These are phyloP conservation scores for Trichoderma sp. DNA, from an alignment of 2,329 filamentous ascomycete genomes.

Conservation along the genomic window DNA sequence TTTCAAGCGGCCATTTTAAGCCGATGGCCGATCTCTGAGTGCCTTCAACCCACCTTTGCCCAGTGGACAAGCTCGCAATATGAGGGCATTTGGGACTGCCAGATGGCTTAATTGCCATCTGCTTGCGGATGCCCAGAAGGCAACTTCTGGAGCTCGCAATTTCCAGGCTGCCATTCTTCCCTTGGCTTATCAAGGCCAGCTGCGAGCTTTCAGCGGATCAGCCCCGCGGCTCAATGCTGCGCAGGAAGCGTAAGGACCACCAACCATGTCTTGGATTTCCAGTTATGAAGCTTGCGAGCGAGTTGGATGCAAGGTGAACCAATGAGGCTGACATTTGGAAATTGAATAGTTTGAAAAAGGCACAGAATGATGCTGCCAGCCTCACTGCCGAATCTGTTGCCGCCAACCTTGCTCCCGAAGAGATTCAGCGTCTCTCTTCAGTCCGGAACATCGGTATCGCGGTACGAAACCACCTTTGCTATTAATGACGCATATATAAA, in stretches of 20 bases:
- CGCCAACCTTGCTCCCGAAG: constrained; percentile 75
- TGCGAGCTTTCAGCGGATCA: constrained; percentile 37
- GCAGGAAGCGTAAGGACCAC: constrained; percentile 41
- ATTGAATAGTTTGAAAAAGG: constrained; percentile 45
- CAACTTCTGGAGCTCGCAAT: constrained; percentile 29
- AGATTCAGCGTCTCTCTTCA: constrained; percentile 72
- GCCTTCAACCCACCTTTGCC: constrained; percentile 18
- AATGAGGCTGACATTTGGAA: not conserved
- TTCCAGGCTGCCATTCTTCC: constrained; percentile 29
- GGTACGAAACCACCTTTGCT: constrained; percentile 45
- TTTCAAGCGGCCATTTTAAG: constrained; percentile 21
- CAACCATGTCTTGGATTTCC: not conserved
- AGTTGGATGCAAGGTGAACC: not conserved
- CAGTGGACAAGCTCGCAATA: constrained; percentile 28
- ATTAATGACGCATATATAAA: not conserved
- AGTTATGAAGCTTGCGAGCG: not conserved
- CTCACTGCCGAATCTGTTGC: constrained; percentile 63
- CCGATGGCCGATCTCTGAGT: constrained; percentile 12
- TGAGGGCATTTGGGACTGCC: constrained; percentile 41
- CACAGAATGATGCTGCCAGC: constrained; percentile 51
- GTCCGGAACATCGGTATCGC: constrained; percentile 98
- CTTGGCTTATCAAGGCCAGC: constrained; percentile 27
- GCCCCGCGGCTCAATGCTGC: constrained; percentile 34
- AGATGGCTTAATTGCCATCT: constrained; percentile 44
- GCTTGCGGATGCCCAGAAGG: constrained; percentile 31